phyloP scores from a whole-genome alignment of 257 asterid genomes.

The Mitragyna speciosa region DNA sequence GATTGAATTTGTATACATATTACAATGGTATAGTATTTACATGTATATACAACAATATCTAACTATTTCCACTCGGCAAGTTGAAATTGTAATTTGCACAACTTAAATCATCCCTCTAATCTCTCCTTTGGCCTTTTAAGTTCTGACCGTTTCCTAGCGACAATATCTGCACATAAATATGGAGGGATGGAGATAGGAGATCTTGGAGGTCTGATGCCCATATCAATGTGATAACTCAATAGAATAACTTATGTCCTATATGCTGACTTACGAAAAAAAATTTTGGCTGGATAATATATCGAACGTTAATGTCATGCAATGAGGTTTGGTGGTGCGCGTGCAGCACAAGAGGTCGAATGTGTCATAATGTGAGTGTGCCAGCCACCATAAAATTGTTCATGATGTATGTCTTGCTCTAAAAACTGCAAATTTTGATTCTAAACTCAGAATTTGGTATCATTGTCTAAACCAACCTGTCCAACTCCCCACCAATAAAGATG shows the following conservation, averaged over 20 bases:
- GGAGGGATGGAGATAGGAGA: not conserved
- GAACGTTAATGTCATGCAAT: constrained; percentile 7
- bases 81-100: no score
- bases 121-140: no score
- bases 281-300: not conserved
- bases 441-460: constrained; percentile 53
- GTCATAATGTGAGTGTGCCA: constrained; percentile 62
- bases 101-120: no score
- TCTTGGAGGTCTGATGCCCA: not conserved
- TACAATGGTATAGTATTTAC: no score
- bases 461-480: constrained; percentile 34
- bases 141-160: not conserved
- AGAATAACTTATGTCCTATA: not conserved
- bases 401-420: constrained; percentile 44
- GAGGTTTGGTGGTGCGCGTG: constrained; percentile 88
- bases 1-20: no score
- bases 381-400: constrained; percentile 65
- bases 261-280: not conserved
- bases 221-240: not conserved
- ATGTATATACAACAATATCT: no score
- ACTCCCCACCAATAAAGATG: constrained; percentile 11
- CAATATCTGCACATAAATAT: not conserved
- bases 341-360: constrained; percentile 46
- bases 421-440: constrained; percentile 33
- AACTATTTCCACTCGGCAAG: no score